Conservation (phyloP, 2,329 filamentous ascomycete species). For the Chaetomiaceae sp. region DNA sequence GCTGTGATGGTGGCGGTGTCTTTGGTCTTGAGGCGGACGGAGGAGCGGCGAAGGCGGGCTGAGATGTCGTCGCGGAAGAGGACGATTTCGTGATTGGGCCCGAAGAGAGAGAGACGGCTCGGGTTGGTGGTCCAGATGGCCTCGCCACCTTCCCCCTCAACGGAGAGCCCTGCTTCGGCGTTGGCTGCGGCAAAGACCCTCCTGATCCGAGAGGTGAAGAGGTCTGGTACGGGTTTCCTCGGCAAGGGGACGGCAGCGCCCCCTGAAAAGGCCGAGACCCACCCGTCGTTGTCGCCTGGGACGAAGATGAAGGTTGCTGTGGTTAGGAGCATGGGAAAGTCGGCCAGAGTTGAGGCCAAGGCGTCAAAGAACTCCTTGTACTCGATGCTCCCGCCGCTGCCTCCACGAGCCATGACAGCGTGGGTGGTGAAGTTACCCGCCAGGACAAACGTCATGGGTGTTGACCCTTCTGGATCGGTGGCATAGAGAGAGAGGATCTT, state of each 20-base stretch:
- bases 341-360: conserved; percentile 73
- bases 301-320: conserved; percentile 85
- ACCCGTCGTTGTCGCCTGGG: conserved; percentile 96
- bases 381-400: conserved; percentile 78
- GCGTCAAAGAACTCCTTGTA: conserved; percentile 96
- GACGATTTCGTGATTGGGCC: conserved; percentile 80
- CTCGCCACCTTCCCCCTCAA: conserved; percentile 56
- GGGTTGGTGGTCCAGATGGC: conserved; percentile 89
- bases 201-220: conserved; percentile 85
- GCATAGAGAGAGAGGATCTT: conserved; percentile 75
- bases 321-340: conserved; percentile 77
- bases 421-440: conserved; percentile 77
- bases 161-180: conserved; percentile 54
- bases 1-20: background rate
- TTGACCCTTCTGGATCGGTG: conserved; percentile 55
- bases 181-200: conserved; percentile 77
- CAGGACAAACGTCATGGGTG: conserved; percentile 75
- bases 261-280: conserved; percentile 79
- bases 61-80: conserved; percentile 85
- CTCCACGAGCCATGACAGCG: conserved; percentile 61
- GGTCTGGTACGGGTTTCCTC: conserved; percentile 68
- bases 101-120: conserved; percentile 75
- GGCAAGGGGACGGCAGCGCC: conserved; percentile 69
- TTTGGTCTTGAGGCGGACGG: conserved; percentile 61
- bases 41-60: conserved; percentile 69